A percentile compares a stretch with the other conserved stretches of the same genome.
These are phyloP conservation scores for Kuraishia ogatae DNA, from an alignment of 805 yeast species.

Conservation along the genomic window DNA sequence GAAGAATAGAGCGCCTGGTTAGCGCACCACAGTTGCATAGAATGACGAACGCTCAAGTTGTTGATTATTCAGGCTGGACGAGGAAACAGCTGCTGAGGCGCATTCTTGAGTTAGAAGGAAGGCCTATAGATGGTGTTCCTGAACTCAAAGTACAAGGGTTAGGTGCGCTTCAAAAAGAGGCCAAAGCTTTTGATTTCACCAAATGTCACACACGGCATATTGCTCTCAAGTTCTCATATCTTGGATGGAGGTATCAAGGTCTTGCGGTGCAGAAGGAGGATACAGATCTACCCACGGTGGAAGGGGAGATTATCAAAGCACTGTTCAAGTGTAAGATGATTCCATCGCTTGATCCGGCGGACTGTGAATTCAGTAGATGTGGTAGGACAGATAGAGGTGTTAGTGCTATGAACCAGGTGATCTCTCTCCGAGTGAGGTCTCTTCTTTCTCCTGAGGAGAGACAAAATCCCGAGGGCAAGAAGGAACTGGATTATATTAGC, in stretches of 20 bases:
- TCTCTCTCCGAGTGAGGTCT: slow-evolving; percentile 72
- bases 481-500: slow-evolving; percentile 69
- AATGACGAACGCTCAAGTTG: background rate
- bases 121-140: slow-evolving; percentile 1
- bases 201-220: slow-evolving; percentile 57
- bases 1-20: background rate
- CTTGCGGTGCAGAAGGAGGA: slow-evolving; percentile 72
- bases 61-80: slow-evolving; percentile 52
- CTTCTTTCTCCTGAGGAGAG: slow-evolving; percentile 57
- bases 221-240: slow-evolving; percentile 76
- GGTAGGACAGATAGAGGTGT: slow-evolving; percentile 97
- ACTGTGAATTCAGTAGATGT: slow-evolving; percentile 76
- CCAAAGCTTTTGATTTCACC: slow-evolving; percentile 53
- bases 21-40: background rate
- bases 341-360: slow-evolving; percentile 45
- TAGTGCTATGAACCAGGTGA: slow-evolving; percentile 93
- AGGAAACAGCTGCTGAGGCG: slow-evolving; percentile 53
- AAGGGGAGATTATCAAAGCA: slow-evolving; percentile 65
- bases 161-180: slow-evolving; percentile 15
- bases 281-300: slow-evolving; percentile 82
- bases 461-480: slow-evolving; percentile 44
- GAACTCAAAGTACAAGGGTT: background rate
- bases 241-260: slow-evolving; percentile 95
- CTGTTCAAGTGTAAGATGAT: slow-evolving; percentile 60
- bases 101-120: slow-evolving; percentile 46